Percentiles rank a stretch among this genome's conserved stretches.
Evolutionary conservation across 495 filamentous ascomycete species (phyloP).

Genomic region (Diplogelasinospora grovesii): DNA sequence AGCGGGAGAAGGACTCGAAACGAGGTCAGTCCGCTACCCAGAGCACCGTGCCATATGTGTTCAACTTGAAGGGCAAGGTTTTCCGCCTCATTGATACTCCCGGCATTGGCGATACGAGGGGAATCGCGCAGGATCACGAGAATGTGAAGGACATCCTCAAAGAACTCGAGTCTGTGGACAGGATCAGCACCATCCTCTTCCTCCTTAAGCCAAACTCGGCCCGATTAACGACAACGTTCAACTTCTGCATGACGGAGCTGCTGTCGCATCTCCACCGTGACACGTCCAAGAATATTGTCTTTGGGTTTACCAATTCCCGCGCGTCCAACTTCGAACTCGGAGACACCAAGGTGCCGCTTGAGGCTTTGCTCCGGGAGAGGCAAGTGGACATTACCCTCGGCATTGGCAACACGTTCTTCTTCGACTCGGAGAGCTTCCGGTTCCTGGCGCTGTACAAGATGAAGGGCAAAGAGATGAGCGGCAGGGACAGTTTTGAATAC

Average conservation of each 20-base stretch:
- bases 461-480: too few relatives aligned
- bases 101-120: slow-evolving; percentile 39
- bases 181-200: slow-evolving; percentile 40
- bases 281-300: slow-evolving; percentile 34
- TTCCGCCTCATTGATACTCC: slow-evolving; percentile 42
- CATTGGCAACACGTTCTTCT: slow-evolving; percentile 29
- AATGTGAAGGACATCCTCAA: slow-evolving; percentile 39
- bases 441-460: slow-evolving; percentile 31
- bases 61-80: slow-evolving; percentile 16
- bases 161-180: slow-evolving; percentile 24
- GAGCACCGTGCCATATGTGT: slow-evolving; percentile 26
- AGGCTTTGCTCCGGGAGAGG: slow-evolving; percentile 17
- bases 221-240: slow-evolving; percentile 31
- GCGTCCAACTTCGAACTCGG: slow-evolving; percentile 36
- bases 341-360: slow-evolving; percentile 31
- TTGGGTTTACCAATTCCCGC: slow-evolving; percentile 40
- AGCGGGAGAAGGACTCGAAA: slow-evolving; percentile 30
- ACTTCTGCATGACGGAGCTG: slow-evolving; percentile 37
- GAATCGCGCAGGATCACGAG: slow-evolving; percentile 26
- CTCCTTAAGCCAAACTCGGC: slow-evolving; percentile 40
- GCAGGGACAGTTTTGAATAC: too few relatives aligned
- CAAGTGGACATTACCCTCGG: slow-evolving; percentile 20
- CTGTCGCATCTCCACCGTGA: slow-evolving; percentile 33
- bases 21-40: slow-evolving; percentile 36
- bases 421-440: slow-evolving; percentile 42